Conservation (phyloP, 148 eudicot species). For the Silene uniflora region DNA sequence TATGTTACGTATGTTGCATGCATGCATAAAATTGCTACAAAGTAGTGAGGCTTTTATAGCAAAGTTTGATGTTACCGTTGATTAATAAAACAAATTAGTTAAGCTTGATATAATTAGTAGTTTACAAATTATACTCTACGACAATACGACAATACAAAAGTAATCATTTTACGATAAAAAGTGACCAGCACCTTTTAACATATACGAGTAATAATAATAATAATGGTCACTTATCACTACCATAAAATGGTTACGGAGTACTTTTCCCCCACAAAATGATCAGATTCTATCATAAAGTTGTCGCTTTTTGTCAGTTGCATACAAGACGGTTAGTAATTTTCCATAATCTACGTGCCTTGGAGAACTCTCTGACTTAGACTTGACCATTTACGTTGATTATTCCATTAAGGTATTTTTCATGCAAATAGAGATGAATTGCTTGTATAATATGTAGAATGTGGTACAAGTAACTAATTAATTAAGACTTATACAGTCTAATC, state of each 20-base stretch:
- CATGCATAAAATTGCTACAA: slow-evolving; percentile 14
- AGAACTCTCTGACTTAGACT: slow-evolving; percentile 25
- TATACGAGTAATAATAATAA: too few species aligned
- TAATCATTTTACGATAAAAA: too few species aligned
- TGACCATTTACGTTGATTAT: slow-evolving; percentile 15
- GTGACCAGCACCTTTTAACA: too few species aligned
- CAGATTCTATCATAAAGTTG: too few species aligned
- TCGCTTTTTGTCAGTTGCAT: too few species aligned
- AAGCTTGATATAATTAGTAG: not conserved
- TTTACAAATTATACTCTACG: too few species aligned
- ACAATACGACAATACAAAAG: too few species aligned
- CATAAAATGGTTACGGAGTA: too few species aligned
- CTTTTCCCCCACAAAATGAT: too few species aligned
- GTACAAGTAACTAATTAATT: slow-evolving; percentile 10
- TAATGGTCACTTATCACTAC: too few species aligned
- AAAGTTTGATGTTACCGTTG: slow-evolving; percentile 23
- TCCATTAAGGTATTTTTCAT: slow-evolving; percentile 16
- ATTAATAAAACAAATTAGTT: not conserved
- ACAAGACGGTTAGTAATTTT: too few species aligned
- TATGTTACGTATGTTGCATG: slow-evolving; percentile 4
- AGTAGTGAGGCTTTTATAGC: slow-evolving; percentile 23
- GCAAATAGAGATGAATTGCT: not conserved
- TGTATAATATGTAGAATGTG: not conserved
- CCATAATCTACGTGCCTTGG: slow-evolving; percentile 22
- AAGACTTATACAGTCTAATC: not conserved